Evolutionary conservation across 1,139 yeast genomes (phyloP), one percentile per base, ranked within the genome.

Genomic region (Lodderomyces parapsilosis): DNA sequence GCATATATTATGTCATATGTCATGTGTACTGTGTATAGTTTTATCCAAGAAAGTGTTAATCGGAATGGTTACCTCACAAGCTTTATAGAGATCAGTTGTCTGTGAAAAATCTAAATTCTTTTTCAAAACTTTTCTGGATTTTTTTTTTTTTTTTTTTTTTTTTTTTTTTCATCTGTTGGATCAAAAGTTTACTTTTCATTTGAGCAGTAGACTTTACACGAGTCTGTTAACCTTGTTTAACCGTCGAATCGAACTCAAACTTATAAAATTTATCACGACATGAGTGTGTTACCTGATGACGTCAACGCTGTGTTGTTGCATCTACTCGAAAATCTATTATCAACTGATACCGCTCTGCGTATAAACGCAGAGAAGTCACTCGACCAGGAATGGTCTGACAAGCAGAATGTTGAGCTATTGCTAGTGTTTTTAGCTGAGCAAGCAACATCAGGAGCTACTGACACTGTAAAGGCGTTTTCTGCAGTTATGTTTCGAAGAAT

Each of bases 401-500:
- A 73, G 35, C 80, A 76, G 17, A 81, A 77, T 48, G 83, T 86
- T 32, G 90, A 84, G 54, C 64, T 83, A 51, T 69, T 93, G 42
- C 72, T 93, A 49, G 73, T 84, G 1, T 94, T 89, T 50, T 75
- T 93, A 43, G 93, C 96, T 2, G 89, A 86, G 58, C 94, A 86
- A 57, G 83, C 96, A 1, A 73, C 82, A 15, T 62, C 64, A 11
- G 85, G 90, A 11, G 71, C 75, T 3, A 70, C 71, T 45, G 85
- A 80, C 41, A 69, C 74, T 20, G 67, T 75, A 36, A 67, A 78
- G 49, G 76, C 90, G 0, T 87, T 88, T 59, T 71, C 91, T 14
- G 96, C 98, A 2, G 96, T 93, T 25, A 68, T 93, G 49, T 88
- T 93, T 60, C 79, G 99, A 64, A 80, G 97, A 57, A 78, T 89